Evolutionary conservation across 73 alveolate genomes (phyloP).

Genomic region (Paramecium pentaurelia): DNA sequence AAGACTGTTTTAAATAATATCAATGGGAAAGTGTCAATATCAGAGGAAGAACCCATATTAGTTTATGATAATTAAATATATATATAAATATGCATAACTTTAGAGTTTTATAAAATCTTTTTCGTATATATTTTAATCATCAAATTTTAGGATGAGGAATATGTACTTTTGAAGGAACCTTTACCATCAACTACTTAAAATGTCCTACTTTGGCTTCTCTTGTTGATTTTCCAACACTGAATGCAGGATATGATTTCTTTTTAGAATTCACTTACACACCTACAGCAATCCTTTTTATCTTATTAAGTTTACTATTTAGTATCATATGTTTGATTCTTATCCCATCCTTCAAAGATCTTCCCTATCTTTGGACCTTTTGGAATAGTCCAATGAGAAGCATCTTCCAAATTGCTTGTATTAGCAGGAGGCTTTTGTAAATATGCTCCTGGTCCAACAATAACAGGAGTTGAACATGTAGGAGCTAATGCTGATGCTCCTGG

Average conservation of each 20-base stretch:
- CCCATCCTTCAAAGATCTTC: constrained; percentile 63
- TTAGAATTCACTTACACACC: constrained; percentile 74
- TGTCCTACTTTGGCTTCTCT: constrained; percentile 73
- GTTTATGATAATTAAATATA: background rate
- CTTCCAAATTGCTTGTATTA: constrained; percentile 64
- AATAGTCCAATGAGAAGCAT: constrained; percentile 79
- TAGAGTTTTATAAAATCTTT: background rate
- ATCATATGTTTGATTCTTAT: constrained; percentile 74
- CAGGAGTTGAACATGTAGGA: constrained; percentile 77
- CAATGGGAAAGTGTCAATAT: background rate
- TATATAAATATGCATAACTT: background rate
- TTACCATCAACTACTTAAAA: constrained; percentile 73
- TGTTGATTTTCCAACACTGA: constrained; percentile 72
- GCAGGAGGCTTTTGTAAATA: constrained; percentile 75
- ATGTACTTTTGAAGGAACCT: constrained; percentile 64
- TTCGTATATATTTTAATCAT: background rate
- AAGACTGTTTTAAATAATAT: background rate
- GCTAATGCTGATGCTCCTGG: constrained; percentile 73
- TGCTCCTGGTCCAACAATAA: constrained; percentile 82
- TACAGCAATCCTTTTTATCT: constrained; percentile 55
- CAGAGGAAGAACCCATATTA: background rate
- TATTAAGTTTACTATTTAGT: constrained; percentile 59
- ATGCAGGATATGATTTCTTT: constrained; percentile 66
- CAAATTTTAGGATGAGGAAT: constrained; percentile 72
- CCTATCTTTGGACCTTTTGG: constrained; percentile 75